phyloP scores from a whole-genome alignment of 306 rosid species.

The Vigna trinervia region DNA sequence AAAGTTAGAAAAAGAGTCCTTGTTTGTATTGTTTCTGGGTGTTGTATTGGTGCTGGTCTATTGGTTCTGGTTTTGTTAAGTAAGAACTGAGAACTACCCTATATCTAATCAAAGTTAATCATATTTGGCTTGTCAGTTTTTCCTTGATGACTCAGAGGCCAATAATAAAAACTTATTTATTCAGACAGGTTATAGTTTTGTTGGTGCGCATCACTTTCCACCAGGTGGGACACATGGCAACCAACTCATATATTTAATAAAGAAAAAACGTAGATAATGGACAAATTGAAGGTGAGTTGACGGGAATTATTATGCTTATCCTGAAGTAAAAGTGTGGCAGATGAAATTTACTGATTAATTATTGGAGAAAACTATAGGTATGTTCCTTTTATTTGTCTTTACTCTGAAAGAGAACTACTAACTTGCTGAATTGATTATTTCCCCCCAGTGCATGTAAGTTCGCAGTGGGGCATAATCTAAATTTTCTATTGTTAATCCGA shows the following conservation, averaged over 20 bases:
- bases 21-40: slow-evolving; percentile 36
- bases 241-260: slow-evolving; percentile 39
- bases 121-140: slow-evolving; percentile 39
- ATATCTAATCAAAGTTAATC: slow-evolving; percentile 28
- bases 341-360: slow-evolving; percentile 33
- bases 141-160: slow-evolving; percentile 61
- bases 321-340: slow-evolving; percentile 23
- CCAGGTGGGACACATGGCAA: slow-evolving; percentile 47
- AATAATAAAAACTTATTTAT: slow-evolving; percentile 46
- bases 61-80: slow-evolving; percentile 33
- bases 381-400: slow-evolving; percentile 43
- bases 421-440: background rate
- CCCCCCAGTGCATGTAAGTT: background rate
- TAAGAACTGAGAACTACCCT: slow-evolving; percentile 36
- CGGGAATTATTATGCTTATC: slow-evolving; percentile 54
- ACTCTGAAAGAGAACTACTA: background rate
- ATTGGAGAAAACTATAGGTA: slow-evolving; percentile 31
- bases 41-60: slow-evolving; percentile 27
- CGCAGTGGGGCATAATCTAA: background rate
- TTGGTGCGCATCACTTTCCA: slow-evolving; percentile 54
- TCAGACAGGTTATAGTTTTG: slow-evolving; percentile 33
- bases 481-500: background rate
- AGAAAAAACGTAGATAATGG: slow-evolving; percentile 41
- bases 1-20: background rate
- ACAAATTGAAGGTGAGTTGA: slow-evolving; percentile 40